phyloP scores from a whole-genome alignment of 2,329 filamentous ascomycete species.

The Calonectria leucothoes region DNA sequence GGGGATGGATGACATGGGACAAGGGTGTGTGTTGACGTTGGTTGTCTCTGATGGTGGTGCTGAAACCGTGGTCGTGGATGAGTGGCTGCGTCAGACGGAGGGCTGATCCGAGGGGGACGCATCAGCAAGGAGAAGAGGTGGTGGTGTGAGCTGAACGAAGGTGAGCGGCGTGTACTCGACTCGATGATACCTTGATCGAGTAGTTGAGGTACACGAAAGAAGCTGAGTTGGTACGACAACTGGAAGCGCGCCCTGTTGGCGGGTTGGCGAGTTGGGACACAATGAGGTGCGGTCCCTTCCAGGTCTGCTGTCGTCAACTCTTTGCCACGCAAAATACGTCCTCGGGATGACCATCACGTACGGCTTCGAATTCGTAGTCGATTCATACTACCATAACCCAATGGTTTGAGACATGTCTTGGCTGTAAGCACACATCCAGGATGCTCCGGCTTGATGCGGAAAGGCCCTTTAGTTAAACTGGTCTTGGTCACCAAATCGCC shows the following conservation, averaged over 20 bases:
- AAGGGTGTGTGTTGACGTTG: background rate
- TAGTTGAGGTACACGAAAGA: background rate
- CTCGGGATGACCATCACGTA: background rate
- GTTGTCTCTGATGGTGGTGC: constrained; percentile 9
- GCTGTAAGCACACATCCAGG: constrained; percentile 8
- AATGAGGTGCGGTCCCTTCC: background rate
- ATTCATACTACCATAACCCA: constrained; percentile 19
- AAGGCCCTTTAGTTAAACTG: constrained; percentile 48
- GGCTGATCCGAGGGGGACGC: background rate
- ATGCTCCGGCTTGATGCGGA: background rate
- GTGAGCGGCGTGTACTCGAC: background rate
- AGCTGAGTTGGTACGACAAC: background rate
- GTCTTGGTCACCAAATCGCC: constrained; percentile 66
- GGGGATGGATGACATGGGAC: background rate
- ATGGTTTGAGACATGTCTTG: background rate
- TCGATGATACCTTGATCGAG: background rate
- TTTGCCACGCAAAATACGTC: background rate
- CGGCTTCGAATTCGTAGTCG: background rate
- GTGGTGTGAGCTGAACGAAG: background rate
- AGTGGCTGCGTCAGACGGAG: background rate
- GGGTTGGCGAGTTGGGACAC: background rate
- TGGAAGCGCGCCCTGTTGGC: background rate
- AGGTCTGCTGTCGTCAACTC: background rate
- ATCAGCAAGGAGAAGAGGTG: background rate
- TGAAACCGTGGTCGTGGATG: background rate